Evolutionary conservation across 2,329 filamentous ascomycete species (phyloP), one percentile per base, ranked within the genome.

Genomic region (Penicillium glabrum): DNA sequence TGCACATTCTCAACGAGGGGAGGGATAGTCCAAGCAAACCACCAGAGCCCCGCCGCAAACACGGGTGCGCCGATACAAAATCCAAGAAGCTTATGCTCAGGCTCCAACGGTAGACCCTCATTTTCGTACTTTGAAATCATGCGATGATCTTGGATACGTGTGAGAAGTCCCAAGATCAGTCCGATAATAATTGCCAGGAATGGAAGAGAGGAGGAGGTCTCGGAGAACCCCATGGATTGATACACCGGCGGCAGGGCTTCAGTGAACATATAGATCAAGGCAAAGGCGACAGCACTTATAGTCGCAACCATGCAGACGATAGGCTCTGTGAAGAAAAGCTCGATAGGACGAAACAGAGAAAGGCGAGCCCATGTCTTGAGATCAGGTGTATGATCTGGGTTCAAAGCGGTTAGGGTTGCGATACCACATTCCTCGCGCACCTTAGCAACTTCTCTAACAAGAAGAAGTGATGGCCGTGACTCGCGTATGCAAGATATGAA

Each of bases 191-290:
- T 69, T 2, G 74, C 71, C 7, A 79, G 51, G 49, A 79, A 79
- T 0, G 73, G 67, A 0, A 79, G 63, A 0, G 69, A 75, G 1
- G 76, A 62, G 6, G 72, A 60, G 4, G 66, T 61, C 3, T 54
- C 48, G 2, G 65, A 61, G 60, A 79, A 72, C 1, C 71, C 69
- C 43, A 76, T 61, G 3, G 69, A 66, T 33, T 68, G 53, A 62
- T 79, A 82, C 2, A 81, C 71, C 0, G 69, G 61, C 0, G 70
- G 67, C 0, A 81, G 59, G 0, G 76, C 72, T 62, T 80, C 79
- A 2, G 79, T 77, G 59, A 80, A 79, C 8, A 81, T 70, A 55
- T 81, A 82, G n/a, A 81, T 73, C 14, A 81, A 64, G 0, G 71
- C 76, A 51, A 75, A 78, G 5, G 74, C 72, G 11, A 75, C 67